Percentiles rank a stretch among this genome's conserved stretches.
Conservation (phyloP, 352 stramenopile species). For the Phytophthora cryptogea region DNA sequence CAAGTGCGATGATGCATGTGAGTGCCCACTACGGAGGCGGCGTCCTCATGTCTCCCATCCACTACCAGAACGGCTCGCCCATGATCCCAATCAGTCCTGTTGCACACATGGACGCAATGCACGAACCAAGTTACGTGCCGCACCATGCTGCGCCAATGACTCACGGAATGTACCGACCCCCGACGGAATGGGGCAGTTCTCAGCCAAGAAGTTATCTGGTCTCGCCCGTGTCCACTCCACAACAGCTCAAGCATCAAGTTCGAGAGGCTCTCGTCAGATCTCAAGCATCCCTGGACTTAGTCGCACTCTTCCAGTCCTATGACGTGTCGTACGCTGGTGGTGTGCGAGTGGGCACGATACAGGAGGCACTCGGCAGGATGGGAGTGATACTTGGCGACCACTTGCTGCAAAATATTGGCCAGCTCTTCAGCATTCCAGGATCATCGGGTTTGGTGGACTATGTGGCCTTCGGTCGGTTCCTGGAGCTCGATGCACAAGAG, state of each 20-base stretch:
- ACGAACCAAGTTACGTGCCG: conserved; percentile 4
- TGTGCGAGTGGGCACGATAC: conserved; percentile 43
- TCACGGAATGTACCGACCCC: conserved; percentile 5
- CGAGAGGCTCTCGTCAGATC: conserved; percentile 52
- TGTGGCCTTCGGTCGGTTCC: conserved; percentile 42
- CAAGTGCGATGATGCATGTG: conserved; percentile 12
- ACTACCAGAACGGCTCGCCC: conserved; percentile 25
- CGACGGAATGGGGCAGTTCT: conserved; percentile 11
- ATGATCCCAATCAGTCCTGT: conserved; percentile 40
- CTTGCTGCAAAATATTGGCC: conserved; percentile 39
- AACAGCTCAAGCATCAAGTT: conserved; percentile 48
- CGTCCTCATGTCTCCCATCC: conserved; percentile 32
- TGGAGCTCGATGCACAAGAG: conserved; percentile 58
- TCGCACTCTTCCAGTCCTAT: conserved; percentile 57
- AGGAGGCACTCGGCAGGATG: conserved; percentile 53
- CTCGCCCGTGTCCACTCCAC: conserved; percentile 16
- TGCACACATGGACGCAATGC: conserved; percentile 10
- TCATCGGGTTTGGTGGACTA: conserved; percentile 60
- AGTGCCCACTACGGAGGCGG: conserved; percentile 9
- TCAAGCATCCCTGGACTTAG: conserved; percentile 49
- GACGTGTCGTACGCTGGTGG: conserved; percentile 42
- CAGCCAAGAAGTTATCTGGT: conserved; percentile 15
- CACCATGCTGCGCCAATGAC: conserved; percentile 2
- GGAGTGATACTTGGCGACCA: conserved; percentile 44
- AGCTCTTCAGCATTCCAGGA: conserved; percentile 46